A percentile compares a stretch with the other conserved stretches of the same genome.
Conservation (phyloP, 768 basidiomycete species). For the Suillus decipiens region DNA sequence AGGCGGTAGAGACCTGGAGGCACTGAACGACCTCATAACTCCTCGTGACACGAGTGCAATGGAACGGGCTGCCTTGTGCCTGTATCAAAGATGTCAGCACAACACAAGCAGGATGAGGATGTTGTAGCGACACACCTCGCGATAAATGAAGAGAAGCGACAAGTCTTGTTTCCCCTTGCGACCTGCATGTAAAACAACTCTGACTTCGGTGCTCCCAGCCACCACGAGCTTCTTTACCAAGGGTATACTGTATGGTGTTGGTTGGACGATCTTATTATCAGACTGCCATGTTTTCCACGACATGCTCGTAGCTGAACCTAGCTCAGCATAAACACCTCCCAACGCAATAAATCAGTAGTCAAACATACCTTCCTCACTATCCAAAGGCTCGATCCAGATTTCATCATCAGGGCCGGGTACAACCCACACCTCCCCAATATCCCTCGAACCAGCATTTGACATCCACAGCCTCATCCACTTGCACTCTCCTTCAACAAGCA, state of each 20-base stretch:
- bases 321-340: neutral
- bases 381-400: conserved; percentile 48
- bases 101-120: neutral
- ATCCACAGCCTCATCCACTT: conserved; percentile 56
- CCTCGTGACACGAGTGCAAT: conserved; percentile 55
- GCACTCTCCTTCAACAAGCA: conserved; percentile 70
- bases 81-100: conserved; percentile 28
- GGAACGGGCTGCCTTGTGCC: conserved; percentile 53
- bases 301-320: conserved; percentile 19
- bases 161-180: conserved; percentile 51
- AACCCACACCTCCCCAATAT: conserved; percentile 73
- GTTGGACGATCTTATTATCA: conserved; percentile 52
- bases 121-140: conserved; percentile 45
- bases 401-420: conserved; percentile 61
- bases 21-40: conserved; percentile 61
- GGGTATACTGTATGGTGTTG: conserved; percentile 49
- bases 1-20: conserved; percentile 51
- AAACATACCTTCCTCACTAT: conserved; percentile 23
- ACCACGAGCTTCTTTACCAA: conserved; percentile 42
- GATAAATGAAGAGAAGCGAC: conserved; percentile 64
- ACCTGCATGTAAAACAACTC: conserved; percentile 56
- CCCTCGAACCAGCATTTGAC: conserved; percentile 62
- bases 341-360: neutral
- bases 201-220: conserved; percentile 51
- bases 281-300: conserved; percentile 44